Conservation (phyloP, 306 rosid genomes). For the Ormosia emarginata region DNA sequence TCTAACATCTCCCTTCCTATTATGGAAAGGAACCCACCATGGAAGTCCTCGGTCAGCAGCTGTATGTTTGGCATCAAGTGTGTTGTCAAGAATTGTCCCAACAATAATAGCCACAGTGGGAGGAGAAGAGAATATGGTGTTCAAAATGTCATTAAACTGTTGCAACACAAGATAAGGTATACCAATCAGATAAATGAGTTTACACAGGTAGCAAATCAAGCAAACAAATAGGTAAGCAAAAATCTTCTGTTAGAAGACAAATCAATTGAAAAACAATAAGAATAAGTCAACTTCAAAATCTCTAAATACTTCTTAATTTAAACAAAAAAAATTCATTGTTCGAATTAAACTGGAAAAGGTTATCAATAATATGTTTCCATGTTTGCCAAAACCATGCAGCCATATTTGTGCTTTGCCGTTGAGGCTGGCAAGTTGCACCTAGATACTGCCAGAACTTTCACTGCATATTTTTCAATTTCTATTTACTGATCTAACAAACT, state of each 20-base stretch:
- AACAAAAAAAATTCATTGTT: neutral
- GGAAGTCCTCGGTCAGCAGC: conserved; percentile 66
- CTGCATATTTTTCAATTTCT: neutral
- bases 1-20: conserved; percentile 70
- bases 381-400: neutral
- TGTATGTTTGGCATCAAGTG: conserved; percentile 53
- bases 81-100: conserved; percentile 78
- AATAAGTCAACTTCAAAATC: neutral
- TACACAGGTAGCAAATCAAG: neutral
- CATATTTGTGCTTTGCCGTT: neutral
- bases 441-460: neutral
- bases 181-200: conserved; percentile 9
- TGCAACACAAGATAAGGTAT: neutral
- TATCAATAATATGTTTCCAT: neutral
- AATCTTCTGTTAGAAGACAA: neutral
- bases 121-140: conserved; percentile 87
- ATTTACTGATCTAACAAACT: neutral
- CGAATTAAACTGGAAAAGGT: neutral
- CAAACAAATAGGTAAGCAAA: neutral
- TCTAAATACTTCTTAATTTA: neutral
- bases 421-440: neutral
- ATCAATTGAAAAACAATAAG: neutral
- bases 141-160: conserved; percentile 85
- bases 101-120: conserved; percentile 81
- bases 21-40: conserved; percentile 88